Conservation (phyloP, 148 eudicot species). For the Chenopodium berlandieri region DNA sequence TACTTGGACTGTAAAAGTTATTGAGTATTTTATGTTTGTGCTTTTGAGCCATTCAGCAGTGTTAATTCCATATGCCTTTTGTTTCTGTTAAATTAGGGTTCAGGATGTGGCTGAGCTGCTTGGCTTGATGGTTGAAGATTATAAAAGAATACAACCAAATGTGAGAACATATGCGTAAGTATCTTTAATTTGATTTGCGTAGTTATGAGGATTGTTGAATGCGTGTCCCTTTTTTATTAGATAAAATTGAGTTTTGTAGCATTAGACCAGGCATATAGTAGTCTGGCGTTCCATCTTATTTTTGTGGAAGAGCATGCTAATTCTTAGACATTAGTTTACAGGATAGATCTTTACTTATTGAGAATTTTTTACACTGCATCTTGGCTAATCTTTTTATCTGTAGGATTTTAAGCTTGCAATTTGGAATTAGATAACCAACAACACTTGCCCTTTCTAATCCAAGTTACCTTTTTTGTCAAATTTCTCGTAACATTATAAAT, state of each 20-base stretch:
- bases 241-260: neutral
- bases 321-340: neutral
- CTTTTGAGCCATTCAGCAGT: conserved; percentile 5
- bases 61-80: neutral
- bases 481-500: neutral
- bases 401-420: neutral
- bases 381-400: neutral
- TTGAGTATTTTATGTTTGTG: neutral
- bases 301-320: neutral
- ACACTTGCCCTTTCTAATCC: conserved; percentile 5
- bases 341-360: conserved; percentile 4
- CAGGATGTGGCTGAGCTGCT: conserved; percentile 98
- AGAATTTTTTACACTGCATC: conserved; percentile 3
- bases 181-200: neutral
- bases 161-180: conserved; percentile 93
- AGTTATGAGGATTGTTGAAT: neutral
- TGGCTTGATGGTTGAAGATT: conserved; percentile 96
- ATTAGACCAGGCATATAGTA: neutral
- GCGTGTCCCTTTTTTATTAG: neutral
- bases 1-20: neutral
- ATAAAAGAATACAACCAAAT: conserved; percentile 85
- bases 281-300: neutral
- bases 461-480: neutral
- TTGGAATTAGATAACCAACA: neutral
- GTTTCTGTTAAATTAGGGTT: conserved; percentile 46